Evolutionary conservation across 2,329 filamentous ascomycete genomes (phyloP), one percentile per base, ranked within the genome.

Genomic region (Dryadomyces quercivorus): DNA sequence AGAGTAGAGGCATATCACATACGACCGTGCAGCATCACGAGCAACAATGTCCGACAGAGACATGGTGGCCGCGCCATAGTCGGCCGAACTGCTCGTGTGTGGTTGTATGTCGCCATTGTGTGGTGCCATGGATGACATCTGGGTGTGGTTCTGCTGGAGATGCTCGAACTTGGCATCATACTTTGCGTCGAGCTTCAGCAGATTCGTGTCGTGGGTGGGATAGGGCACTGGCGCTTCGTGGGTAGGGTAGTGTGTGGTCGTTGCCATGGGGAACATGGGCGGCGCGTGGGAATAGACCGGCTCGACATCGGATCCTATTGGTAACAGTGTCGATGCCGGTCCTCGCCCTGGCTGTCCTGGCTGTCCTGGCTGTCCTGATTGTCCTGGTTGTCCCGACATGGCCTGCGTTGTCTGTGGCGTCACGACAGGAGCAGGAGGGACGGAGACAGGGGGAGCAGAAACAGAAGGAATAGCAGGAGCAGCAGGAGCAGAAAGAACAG

Each of bases 31-130:
- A 1, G 66, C 67, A 38, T 69, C 67, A 21, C 64, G 65, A 31
- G 66, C 67, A 9, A 70, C 60, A 45, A 70, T 63, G 50, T 70
- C 67, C 1, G 67, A 66, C 3, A 70, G 53, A 0, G 66, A 65
- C 5, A 59, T 44, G 1, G 55, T 45, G 16, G 42, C 16, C 15
- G 40, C 36, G 7, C 34, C 48, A 20, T 21, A 50, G 16, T 22
- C 48, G 36, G 34, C 36, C 18, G 36, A 13, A 20, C 31, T 36
- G 48, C n/a, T 36, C 18, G 20, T 22, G 34, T 34, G 38, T 34
- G 21, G 20, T 13, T 40, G 34, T 13, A n/a, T 16, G 12, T 42
- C 34, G 34, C 21, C 18, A 13, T 31, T 26, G 6, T 48, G 46
- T 22, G 31, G 12, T 5, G 22, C 15, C 22, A 48, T 12, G 36